Evolutionary conservation across 2,329 filamentous ascomycete genomes (phyloP).

Genomic region (Colletotrichum karsti): DNA sequence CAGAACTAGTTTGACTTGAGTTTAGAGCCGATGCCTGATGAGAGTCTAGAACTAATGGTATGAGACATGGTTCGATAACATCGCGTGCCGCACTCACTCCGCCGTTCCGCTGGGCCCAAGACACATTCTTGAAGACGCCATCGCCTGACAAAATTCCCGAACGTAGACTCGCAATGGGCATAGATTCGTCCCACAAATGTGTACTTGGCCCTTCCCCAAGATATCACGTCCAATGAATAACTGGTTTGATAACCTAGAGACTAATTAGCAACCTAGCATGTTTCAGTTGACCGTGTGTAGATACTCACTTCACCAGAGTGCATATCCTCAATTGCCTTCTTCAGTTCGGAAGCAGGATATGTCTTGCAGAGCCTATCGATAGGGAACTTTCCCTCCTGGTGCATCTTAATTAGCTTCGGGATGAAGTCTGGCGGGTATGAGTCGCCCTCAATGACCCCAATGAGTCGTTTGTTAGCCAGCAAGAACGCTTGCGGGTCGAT

Average conservation of each 20-base stretch:
- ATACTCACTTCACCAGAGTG: constrained; percentile 1
- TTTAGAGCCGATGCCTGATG: too few relatives aligned
- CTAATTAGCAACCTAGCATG: background rate
- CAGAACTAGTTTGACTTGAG: too few relatives aligned
- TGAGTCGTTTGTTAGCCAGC: constrained; percentile 4
- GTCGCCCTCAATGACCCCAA: constrained; percentile 16
- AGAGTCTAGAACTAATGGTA: too few relatives aligned
- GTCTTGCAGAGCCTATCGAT: constrained; percentile 1
- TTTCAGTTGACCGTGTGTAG: rapidly evolving
- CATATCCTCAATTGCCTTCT: constrained; percentile 22
- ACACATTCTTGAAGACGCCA: too few relatives aligned
- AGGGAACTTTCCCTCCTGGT: constrained; percentile 16
- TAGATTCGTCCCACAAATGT: too few relatives aligned
- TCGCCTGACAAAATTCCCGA: too few relatives aligned
- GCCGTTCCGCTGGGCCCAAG: too few relatives aligned
- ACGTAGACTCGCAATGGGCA: too few relatives aligned
- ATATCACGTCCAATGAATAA: background rate
- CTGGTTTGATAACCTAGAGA: constrained; percentile 14
- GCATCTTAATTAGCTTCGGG: constrained; percentile 10
- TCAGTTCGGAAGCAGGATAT: constrained; percentile 3
- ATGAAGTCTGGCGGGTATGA: constrained; percentile 9
- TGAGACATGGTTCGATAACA: too few relatives aligned
- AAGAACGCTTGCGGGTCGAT: constrained; percentile 18
- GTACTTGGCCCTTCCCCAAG: background rate
- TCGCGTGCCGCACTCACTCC: too few relatives aligned